phyloP scores from a whole-genome alignment of 208 protist species.

The Angomonas ambiguus region DNA sequence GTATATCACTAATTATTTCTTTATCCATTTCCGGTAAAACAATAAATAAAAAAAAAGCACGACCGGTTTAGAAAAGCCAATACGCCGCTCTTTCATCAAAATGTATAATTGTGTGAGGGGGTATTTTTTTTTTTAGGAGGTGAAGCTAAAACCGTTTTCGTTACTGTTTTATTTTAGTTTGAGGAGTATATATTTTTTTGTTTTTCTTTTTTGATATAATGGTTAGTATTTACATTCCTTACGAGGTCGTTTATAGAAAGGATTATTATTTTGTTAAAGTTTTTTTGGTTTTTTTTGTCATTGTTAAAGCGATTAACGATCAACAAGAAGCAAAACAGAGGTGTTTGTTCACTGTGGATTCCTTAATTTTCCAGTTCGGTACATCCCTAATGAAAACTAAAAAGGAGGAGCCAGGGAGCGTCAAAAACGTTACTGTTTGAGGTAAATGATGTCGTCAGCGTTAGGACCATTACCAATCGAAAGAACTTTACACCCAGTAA shows the following conservation, averaged over 20 bases:
- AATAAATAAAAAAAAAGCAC: too few relatives aligned
- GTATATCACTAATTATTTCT: too few relatives aligned
- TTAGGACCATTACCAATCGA: conserved; percentile 90
- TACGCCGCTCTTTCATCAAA: too few relatives aligned
- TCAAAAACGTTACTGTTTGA: conserved; percentile 38
- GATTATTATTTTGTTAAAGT: too few relatives aligned
- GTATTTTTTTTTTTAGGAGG: conserved; percentile 13
- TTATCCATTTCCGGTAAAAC: too few relatives aligned
- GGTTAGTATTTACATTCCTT: too few relatives aligned
- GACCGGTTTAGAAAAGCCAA: too few relatives aligned
- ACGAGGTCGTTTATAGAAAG: too few relatives aligned
- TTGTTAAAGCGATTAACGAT: not conserved
- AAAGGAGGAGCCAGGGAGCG: not conserved
- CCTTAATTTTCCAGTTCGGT: conserved; percentile 4
- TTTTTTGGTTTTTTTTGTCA: too few relatives aligned
- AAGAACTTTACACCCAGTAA: conserved; percentile 77
- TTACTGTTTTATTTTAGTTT: not conserved
- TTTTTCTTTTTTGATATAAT: too few relatives aligned
- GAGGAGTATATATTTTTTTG: too few relatives aligned
- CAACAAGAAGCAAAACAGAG: conserved; percentile 18
- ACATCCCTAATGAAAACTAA: conserved; percentile 8
- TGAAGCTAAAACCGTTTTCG: not conserved
- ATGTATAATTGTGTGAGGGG: too few relatives aligned
- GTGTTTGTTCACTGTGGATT: not conserved
- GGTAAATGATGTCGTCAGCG: conserved; percentile 86